Evolutionary conservation across 371 early-diverging fungal genomes (phyloP).

Genomic region (Lichtheimia ramosa): DNA sequence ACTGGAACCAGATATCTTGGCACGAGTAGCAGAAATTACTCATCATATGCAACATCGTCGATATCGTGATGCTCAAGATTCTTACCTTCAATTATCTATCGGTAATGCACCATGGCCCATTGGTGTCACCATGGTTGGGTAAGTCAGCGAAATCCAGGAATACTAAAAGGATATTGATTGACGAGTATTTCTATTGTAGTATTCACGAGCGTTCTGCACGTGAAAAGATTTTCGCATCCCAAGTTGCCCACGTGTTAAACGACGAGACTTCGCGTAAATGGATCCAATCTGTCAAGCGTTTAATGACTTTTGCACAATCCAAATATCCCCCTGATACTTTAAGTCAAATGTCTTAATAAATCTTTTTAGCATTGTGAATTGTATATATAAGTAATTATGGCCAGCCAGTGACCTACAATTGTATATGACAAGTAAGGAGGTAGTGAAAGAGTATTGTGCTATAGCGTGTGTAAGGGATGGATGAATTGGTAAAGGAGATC

Average conservation of each 20-base stretch:
- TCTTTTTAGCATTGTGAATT: background rate
- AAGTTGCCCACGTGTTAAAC: slow-evolving; percentile 98
- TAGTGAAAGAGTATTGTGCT: too few species aligned
- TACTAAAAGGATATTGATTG: background rate
- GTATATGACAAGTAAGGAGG: too few species aligned
- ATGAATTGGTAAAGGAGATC: background rate
- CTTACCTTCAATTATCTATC: slow-evolving; percentile 91
- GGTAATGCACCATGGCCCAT: slow-evolving; percentile 99
- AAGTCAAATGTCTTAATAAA: slow-evolving; percentile 51
- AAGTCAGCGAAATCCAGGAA: slow-evolving; percentile 8
- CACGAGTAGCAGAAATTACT: slow-evolving; percentile 88
- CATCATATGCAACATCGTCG: slow-evolving; percentile 81
- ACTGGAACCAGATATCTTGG: slow-evolving; percentile 83
- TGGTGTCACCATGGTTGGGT: slow-evolving; percentile 89
- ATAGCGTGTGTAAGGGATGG: too few species aligned
- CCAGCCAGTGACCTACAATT: too few species aligned
- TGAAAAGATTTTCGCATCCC: slow-evolving; percentile 92
- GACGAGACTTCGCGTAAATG: slow-evolving; percentile 96
- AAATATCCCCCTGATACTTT: slow-evolving; percentile 88
- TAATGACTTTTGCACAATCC: slow-evolving; percentile 94
- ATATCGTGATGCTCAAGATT: slow-evolving; percentile 92
- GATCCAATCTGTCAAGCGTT: slow-evolving; percentile 96
- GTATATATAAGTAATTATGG: too few species aligned
- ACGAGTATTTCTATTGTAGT: slow-evolving; percentile 49
- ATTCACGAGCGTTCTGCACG: slow-evolving; percentile 97